These are phyloP conservation scores for Solanum aculeatissimum DNA, from an alignment of 305 asterid species.

Conservation along the genomic window DNA sequence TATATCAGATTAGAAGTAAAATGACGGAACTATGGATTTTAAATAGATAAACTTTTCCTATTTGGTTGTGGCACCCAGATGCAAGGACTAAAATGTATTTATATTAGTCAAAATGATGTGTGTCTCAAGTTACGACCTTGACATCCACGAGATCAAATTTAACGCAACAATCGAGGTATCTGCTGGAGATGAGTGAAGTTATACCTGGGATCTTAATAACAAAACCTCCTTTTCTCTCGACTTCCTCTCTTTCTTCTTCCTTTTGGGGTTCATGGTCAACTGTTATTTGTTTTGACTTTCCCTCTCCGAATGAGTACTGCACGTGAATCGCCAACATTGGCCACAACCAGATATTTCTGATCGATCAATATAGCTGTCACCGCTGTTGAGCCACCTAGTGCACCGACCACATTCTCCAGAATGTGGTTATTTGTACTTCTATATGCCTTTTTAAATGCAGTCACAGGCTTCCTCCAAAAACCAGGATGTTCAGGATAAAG, in stretches of 20 bases:
- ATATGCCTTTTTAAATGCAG: slow-evolving; percentile 25
- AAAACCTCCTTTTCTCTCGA: slow-evolving; percentile 39
- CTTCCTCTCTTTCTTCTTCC: slow-evolving; percentile 22
- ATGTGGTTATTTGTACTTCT: slow-evolving; percentile 17
- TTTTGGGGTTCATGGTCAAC: slow-evolving; percentile 32
- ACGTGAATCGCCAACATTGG: slow-evolving; percentile 44
- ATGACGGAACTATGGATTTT: too few relatives aligned
- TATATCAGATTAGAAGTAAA: too few relatives aligned
- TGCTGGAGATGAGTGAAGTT: not conserved
- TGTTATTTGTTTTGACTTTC: slow-evolving; percentile 12
- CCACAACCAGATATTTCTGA: slow-evolving; percentile 24
- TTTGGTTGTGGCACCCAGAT: not conserved
- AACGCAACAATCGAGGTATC: not conserved
- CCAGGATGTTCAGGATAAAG: slow-evolving; percentile 12
- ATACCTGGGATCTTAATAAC: slow-evolving; percentile 23
- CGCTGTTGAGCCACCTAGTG: slow-evolving; percentile 38
- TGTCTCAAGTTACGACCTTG: not conserved
- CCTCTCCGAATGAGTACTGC: slow-evolving; percentile 26
- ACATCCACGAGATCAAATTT: not conserved
- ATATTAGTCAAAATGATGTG: not conserved
- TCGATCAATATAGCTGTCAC: slow-evolving; percentile 33
- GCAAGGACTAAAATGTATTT: not conserved
- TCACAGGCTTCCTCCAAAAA: slow-evolving; percentile 24
- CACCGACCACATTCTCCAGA: slow-evolving; percentile 21
- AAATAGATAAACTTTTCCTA: too few relatives aligned